phyloP scores from a whole-genome alignment of 2,329 filamentous ascomycete species.

The Talaromyces albobiverticillius region DNA sequence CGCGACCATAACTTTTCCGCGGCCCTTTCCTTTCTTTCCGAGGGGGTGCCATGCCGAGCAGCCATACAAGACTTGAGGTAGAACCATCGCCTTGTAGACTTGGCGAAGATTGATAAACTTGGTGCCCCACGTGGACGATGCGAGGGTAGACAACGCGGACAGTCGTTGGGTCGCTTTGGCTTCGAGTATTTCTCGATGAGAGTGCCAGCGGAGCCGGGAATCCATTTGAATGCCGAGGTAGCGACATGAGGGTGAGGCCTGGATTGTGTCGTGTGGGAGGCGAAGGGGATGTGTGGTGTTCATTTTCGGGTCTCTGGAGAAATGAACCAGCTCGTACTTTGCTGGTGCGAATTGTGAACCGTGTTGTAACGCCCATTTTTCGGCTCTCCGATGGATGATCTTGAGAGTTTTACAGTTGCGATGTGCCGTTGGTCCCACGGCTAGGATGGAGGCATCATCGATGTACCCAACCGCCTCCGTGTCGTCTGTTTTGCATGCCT shows the following conservation, averaged over 20 bases:
- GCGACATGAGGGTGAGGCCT: slow-evolving; percentile 14
- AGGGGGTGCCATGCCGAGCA: slow-evolving; percentile 25
- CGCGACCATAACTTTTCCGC: background rate
- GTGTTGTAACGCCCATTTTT: slow-evolving; percentile 19
- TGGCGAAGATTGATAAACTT: slow-evolving; percentile 22
- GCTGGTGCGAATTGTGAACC: slow-evolving; percentile 20
- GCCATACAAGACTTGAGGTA: slow-evolving; percentile 26
- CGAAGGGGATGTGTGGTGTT: slow-evolving; percentile 18
- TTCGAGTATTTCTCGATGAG: slow-evolving; percentile 22
- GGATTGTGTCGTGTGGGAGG: slow-evolving; percentile 15
- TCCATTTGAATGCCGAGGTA: slow-evolving; percentile 26
- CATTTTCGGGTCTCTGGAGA: slow-evolving; percentile 17
- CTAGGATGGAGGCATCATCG: slow-evolving; percentile 14
- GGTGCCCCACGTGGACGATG: slow-evolving; percentile 23
- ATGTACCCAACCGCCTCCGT: slow-evolving; percentile 15
- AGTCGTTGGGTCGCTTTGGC: slow-evolving; percentile 19
- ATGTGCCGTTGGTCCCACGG: slow-evolving; percentile 12
- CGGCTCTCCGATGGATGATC: slow-evolving; percentile 15
- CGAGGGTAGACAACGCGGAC: slow-evolving; percentile 22
- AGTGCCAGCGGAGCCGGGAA: slow-evolving; percentile 21
- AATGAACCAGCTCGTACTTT: slow-evolving; percentile 25
- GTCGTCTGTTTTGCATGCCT: slow-evolving; percentile 12
- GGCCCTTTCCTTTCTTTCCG: background rate
- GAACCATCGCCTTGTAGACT: slow-evolving; percentile 23
- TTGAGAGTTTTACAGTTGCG: slow-evolving; percentile 19